phyloP scores from a whole-genome alignment of 208 protist species.

The Lotmaria passim region DNA sequence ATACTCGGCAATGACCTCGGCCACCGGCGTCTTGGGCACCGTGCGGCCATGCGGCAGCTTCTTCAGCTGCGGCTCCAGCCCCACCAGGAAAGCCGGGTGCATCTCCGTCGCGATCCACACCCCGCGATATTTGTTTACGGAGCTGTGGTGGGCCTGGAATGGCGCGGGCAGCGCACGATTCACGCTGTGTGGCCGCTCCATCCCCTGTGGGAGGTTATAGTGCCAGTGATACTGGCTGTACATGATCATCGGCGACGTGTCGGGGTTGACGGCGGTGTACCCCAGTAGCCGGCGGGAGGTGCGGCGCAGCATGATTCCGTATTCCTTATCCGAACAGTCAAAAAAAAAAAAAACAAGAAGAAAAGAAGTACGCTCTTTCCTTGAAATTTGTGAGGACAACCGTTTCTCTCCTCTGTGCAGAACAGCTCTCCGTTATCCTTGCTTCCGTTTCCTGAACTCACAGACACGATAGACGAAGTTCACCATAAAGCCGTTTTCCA shows the following conservation, averaged over 20 bases:
- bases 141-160: slow-evolving; percentile 62
- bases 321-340: neutral
- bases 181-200: slow-evolving; percentile 83
- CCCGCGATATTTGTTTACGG: slow-evolving; percentile 83
- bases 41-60: slow-evolving; percentile 84
- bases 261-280: slow-evolving; percentile 85
- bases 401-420: too few species aligned
- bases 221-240: slow-evolving; percentile 92
- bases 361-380: too few species aligned
- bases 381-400: too few species aligned
- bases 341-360: too few species aligned
- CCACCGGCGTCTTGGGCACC: slow-evolving; percentile 73
- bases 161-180: slow-evolving; percentile 78
- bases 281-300: slow-evolving; percentile 54
- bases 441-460: neutral
- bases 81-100: slow-evolving; percentile 77
- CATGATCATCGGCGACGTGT: slow-evolving; percentile 89
- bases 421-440: neutral
- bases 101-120: slow-evolving; percentile 88
- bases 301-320: slow-evolving; percentile 54
- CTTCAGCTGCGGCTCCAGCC: slow-evolving; percentile 78
- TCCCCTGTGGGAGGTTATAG: slow-evolving; percentile 89
- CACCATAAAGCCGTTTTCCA: too few species aligned
- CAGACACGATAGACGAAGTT: too few species aligned
- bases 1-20: slow-evolving; percentile 82